Conservation (phyloP, 208 protist genomes). For the Leishmania turanica region DNA sequence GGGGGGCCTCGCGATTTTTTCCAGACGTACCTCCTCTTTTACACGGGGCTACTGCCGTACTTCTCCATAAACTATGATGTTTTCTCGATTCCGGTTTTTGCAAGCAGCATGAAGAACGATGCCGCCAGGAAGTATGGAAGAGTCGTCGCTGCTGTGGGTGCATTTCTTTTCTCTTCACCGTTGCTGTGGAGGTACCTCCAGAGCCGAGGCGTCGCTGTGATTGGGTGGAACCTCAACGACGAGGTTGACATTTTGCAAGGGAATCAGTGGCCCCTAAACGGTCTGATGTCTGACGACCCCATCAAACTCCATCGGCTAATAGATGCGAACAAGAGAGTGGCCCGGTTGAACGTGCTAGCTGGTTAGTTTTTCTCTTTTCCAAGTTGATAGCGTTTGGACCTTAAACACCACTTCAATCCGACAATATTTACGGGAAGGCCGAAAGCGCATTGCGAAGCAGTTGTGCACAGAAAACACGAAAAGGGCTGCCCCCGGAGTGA, state of each 20-base stretch:
- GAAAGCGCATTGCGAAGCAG: background rate
- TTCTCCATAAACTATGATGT: constrained; percentile 63
- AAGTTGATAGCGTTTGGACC: background rate
- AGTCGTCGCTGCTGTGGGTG: constrained; percentile 13
- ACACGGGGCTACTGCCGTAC: constrained; percentile 68
- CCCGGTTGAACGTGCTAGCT: constrained; percentile 1
- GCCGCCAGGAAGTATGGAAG: constrained; percentile 24
- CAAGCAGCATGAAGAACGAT: constrained; percentile 37
- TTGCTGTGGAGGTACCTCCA: constrained; percentile 77
- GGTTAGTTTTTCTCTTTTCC: constrained; percentile 1
- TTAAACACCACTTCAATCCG: background rate
- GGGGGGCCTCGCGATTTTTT: constrained; percentile 44
- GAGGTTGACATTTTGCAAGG: constrained; percentile 61
- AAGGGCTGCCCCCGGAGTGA: background rate
- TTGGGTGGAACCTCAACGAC: constrained; percentile 83
- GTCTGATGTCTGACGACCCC: constrained; percentile 78
- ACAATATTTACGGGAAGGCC: background rate
- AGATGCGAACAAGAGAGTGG: constrained; percentile 2
- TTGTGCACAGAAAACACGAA: background rate
- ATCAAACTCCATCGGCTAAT: constrained; percentile 23
- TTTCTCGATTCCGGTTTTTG: constrained; percentile 78
- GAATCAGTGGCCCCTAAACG: constrained; percentile 58
- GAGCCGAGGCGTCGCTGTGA: constrained; percentile 62
- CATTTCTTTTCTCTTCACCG: constrained; percentile 58
- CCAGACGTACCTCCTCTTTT: constrained; percentile 59